Conservation (phyloP, 306 rosid species). For the Vicia faba region DNA sequence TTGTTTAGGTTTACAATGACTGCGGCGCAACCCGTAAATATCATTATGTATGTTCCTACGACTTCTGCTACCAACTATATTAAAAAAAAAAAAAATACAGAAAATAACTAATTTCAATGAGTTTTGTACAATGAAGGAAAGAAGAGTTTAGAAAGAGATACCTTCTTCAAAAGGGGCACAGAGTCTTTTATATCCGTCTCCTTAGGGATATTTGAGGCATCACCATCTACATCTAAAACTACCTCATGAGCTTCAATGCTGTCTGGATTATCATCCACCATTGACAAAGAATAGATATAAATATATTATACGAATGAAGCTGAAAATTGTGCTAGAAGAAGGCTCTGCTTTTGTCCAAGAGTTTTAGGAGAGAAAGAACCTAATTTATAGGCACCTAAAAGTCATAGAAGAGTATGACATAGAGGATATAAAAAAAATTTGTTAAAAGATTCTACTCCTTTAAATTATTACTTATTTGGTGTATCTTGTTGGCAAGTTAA, state of each 20-base stretch:
- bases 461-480: no score
- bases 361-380: no score
- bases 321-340: background rate
- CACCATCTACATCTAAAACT: conserved; percentile 46
- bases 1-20: conserved; percentile 63
- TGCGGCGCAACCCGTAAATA: conserved; percentile 76
- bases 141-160: conserved; percentile 4
- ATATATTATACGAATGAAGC: background rate
- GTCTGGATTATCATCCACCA: conserved; percentile 51
- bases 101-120: background rate
- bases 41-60: conserved; percentile 74
- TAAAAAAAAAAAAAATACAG: background rate
- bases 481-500: no score
- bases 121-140: background rate
- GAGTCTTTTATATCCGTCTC: conserved; percentile 22
- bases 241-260: conserved; percentile 45
- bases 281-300: background rate
- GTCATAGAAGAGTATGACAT: no score
- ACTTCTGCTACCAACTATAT: conserved; percentile 70
- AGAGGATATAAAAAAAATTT: no score
- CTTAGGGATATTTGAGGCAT: conserved; percentile 11
- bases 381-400: no score
- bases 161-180: conserved; percentile 72
- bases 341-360: no score
- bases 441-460: no score